phyloP scores from a whole-genome alignment of 1,284 basidiomycete species.

The Phaffia rhodozyma region DNA sequence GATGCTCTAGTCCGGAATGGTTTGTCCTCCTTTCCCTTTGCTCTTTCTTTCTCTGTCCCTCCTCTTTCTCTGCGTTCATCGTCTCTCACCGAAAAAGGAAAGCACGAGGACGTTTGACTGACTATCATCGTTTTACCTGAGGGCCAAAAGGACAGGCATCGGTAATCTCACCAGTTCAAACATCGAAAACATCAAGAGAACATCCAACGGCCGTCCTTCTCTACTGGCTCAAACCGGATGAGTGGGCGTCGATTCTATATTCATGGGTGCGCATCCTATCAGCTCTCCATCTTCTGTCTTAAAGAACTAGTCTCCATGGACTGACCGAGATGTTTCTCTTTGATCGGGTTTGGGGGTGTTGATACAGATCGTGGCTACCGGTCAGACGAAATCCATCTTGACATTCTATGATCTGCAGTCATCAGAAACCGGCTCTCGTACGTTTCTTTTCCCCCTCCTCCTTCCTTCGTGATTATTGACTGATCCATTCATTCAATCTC shows the following conservation, averaged over 20 bases:
- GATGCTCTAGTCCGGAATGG: neutral
- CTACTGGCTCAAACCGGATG: constrained; percentile 42
- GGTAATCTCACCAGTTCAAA: constrained; percentile 28
- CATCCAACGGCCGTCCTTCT: constrained; percentile 33
- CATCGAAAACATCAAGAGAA: constrained; percentile 17
- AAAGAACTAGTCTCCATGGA: neutral
- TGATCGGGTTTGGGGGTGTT: neutral
- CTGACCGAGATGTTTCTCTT: neutral
- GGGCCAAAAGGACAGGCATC: constrained; percentile 27
- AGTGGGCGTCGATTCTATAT: constrained; percentile 42
- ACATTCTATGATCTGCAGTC: constrained; percentile 41
- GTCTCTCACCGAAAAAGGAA: neutral
- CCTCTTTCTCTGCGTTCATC: neutral
- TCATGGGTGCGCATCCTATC: constrained; percentile 36
- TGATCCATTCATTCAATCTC: neutral
- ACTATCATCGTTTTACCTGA: neutral
- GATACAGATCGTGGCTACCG: constrained; percentile 38
- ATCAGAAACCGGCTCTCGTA: neutral
- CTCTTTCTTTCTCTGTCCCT: neutral
- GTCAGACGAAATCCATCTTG: constrained; percentile 41
- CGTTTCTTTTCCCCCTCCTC: neutral
- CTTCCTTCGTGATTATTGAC: neutral
- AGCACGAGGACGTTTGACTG: neutral
- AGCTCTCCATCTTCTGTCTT: neutral
- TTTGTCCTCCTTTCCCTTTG: constrained; percentile 9